These are phyloP conservation scores for Chalciporus chontae DNA, from an alignment of 768 basidiomycete species.

Conservation along the genomic window DNA sequence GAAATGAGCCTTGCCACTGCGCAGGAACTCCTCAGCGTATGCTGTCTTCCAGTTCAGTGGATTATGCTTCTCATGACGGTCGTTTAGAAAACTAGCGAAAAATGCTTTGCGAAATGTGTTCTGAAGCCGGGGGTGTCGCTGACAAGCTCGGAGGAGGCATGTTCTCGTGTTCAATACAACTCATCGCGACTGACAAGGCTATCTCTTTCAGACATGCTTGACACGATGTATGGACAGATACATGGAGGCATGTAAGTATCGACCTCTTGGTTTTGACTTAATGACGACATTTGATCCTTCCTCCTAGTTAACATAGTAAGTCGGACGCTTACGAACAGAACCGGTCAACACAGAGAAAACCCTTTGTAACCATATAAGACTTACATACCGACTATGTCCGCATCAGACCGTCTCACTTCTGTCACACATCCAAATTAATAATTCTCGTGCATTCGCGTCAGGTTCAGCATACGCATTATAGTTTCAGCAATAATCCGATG, in stretches of 20 bases:
- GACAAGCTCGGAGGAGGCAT: conserved; percentile 70
- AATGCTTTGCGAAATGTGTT: conserved; percentile 75
- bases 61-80: not conserved
- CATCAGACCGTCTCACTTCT: not conserved
- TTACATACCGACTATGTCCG: not conserved
- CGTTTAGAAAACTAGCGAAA: conserved; percentile 70
- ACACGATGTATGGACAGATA: conserved; percentile 76
- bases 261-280: not conserved
- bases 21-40: conserved; percentile 77
- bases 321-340: conserved; percentile 58
- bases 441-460: not conserved
- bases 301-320: conserved; percentile 74
- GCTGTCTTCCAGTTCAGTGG: not conserved
- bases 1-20: conserved; percentile 74
- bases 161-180: not conserved
- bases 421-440: not conserved
- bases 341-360: conserved; percentile 32
- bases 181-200: not conserved
- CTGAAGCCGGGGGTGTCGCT: conserved; percentile 70
- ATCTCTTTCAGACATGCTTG: conserved; percentile 58
- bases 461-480: not conserved
- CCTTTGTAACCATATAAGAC: conserved; percentile 3
- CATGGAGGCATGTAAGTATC: conserved; percentile 75
- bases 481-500: conserved; percentile 6
- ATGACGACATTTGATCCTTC: conserved; percentile 3